phyloP scores from a whole-genome alignment of 169 alveolate species.

The Babesia ovis region DNA sequence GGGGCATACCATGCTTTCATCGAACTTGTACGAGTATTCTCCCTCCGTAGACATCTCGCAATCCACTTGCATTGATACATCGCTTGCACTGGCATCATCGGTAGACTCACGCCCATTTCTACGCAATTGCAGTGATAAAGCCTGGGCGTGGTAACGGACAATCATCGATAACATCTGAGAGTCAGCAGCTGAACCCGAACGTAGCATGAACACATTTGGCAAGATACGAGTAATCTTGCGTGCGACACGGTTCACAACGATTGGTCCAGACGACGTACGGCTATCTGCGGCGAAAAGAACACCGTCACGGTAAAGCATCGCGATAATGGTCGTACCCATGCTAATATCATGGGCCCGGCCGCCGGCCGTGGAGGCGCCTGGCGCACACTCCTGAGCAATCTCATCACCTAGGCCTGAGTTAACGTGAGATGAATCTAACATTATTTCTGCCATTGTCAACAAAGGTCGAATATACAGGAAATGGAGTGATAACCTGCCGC shows the following conservation, averaged over 20 bases:
- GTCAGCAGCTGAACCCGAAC: slow-evolving; percentile 95
- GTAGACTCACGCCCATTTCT: slow-evolving; percentile 71
- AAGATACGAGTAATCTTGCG: slow-evolving; percentile 86
- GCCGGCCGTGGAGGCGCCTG: slow-evolving; percentile 10
- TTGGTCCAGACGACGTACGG: slow-evolving; percentile 91
- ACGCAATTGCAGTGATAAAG: slow-evolving; percentile 83
- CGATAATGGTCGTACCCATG: slow-evolving; percentile 90
- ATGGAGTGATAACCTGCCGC: neutral
- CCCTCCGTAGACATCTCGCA: slow-evolving; percentile 24
- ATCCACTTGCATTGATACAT: slow-evolving; percentile 43
- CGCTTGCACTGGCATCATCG: slow-evolving; percentile 66
- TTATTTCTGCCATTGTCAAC: neutral
- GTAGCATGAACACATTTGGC: slow-evolving; percentile 87
- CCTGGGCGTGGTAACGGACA: slow-evolving; percentile 79
- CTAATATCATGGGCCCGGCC: slow-evolving; percentile 66
- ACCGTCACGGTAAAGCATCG: slow-evolving; percentile 87
- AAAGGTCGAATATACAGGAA: neutral
- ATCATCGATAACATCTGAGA: slow-evolving; percentile 87
- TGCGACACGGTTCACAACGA: slow-evolving; percentile 88
- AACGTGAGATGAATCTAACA: neutral
- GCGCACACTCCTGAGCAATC: slow-evolving; percentile 13
- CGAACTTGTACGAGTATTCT: slow-evolving; percentile 49
- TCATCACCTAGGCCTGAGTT: neutral
- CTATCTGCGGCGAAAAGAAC: slow-evolving; percentile 93
- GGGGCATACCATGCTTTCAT: slow-evolving; percentile 64